Conservation (phyloP, 2,329 filamentous ascomycete species). For the Aspergillus chevalieri region DNA sequence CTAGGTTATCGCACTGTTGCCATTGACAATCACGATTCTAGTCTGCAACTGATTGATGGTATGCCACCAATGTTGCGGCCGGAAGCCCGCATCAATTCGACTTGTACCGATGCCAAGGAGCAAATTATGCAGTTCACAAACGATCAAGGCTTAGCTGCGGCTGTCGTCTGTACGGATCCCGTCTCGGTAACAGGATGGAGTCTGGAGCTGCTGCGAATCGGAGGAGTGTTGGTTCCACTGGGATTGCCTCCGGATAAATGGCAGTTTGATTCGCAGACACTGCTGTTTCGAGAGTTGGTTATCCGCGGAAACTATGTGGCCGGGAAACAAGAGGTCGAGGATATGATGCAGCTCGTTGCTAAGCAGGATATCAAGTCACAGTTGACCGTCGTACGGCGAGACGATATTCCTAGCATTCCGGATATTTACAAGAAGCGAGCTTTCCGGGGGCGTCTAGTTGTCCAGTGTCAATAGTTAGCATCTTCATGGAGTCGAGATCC, state of each 20-base stretch:
- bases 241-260: conserved; percentile 5
- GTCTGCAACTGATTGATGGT: conserved; percentile 1
- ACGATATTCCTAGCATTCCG: conserved; percentile 2
- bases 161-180: conserved; percentile 7
- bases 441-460: conserved; percentile 4
- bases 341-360: conserved; percentile 6
- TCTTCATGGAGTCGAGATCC: too few species aligned
- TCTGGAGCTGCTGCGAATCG: conserved; percentile 1
- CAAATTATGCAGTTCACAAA: background rate
- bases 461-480: background rate
- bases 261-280: conserved; percentile 3
- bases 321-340: background rate
- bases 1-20: conserved; percentile 6
- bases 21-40: conserved; percentile 6
- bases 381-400: conserved; percentile 1
- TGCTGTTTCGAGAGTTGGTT: conserved; percentile 7
- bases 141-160: conserved; percentile 2
- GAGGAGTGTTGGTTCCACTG: conserved; percentile 5
- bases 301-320: conserved; percentile 5
- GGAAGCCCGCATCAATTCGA: background rate
- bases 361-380: conserved; percentile 2
- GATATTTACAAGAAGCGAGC: conserved; percentile 1
- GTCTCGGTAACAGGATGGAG: conserved; percentile 6
- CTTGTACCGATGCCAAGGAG: background rate
- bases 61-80: background rate